Percentiles rank a stretch among this genome's conserved stretches.
Evolutionary conservation across 345 rosid species (phyloP).

Genomic region (Eucalyptus marginata): DNA sequence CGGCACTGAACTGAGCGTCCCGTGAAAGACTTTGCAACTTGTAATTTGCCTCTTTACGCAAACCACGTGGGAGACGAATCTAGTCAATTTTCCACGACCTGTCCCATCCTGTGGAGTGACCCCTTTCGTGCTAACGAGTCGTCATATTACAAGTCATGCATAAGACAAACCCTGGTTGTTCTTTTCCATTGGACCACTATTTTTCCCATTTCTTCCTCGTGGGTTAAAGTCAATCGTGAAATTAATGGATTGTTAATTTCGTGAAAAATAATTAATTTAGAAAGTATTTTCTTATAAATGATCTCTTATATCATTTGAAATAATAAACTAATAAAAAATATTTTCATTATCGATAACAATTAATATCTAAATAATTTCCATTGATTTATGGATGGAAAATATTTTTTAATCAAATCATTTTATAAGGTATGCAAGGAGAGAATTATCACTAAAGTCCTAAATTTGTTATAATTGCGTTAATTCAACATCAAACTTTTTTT

Average conservation of each 20-base stretch:
- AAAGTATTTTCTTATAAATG: not conserved
- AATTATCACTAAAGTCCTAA: no score
- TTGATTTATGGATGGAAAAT: not conserved
- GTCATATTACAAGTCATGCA: not conserved
- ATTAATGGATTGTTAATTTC: not conserved
- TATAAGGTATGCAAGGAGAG: no score
- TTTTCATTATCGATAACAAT: fast-evolving
- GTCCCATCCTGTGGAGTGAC: not conserved
- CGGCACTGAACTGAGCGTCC: not conserved
- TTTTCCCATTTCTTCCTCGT: not conserved
- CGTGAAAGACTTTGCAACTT: not conserved
- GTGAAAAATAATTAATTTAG: not conserved
- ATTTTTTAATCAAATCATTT: not conserved
- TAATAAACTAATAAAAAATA: not conserved
- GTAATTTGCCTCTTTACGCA: not conserved
- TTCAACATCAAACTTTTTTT: no score
- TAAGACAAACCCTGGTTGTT: not conserved
- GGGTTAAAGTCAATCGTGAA: not conserved
- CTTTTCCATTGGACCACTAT: not conserved
- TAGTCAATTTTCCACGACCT: not conserved
- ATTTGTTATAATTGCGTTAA: fast-evolving
- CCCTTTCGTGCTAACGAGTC: not conserved
- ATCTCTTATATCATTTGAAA: not conserved
- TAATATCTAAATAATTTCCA: not conserved
- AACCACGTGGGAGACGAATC: not conserved